phyloP scores from a whole-genome alignment of 202 grass and related monocot genomes.

The Panicum virgatum region DNA sequence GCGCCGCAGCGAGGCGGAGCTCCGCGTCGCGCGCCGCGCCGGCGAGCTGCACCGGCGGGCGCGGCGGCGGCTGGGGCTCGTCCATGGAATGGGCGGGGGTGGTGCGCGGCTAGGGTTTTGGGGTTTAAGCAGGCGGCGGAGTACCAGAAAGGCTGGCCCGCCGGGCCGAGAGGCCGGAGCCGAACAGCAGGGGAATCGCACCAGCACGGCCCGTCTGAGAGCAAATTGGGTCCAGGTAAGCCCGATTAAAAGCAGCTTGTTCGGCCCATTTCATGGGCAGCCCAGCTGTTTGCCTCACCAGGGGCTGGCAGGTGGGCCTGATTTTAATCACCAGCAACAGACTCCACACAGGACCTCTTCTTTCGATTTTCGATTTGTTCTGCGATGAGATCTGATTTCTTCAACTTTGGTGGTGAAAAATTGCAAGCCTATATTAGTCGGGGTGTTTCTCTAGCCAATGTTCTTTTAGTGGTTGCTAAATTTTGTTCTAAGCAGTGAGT shows the following conservation, averaged over 20 bases:
- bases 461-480: too few species aligned
- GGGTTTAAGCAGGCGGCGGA: neutral
- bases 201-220: neutral
- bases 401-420: too few species aligned
- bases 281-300: too few species aligned
- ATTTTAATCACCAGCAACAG: too few species aligned
- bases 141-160: constrained; percentile 1
- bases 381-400: too few species aligned
- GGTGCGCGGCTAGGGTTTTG: constrained; percentile 10
- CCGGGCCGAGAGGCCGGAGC: neutral
- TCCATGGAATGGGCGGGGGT: neutral
- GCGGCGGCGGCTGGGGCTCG: neutral
- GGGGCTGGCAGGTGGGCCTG: too few species aligned
- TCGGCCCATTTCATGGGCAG: too few species aligned
- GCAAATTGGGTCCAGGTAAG: neutral
- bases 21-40: neutral
- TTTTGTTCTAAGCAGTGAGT: too few species aligned
- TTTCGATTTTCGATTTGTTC: too few species aligned
- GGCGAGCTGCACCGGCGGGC: neutral
- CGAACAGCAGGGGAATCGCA: neutral
- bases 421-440: too few species aligned
- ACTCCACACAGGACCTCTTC: too few species aligned
- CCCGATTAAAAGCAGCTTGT: neutral
- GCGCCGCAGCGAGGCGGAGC: constrained; percentile 4
- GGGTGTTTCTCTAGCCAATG: too few species aligned